Conservation (phyloP, 73 alveolate species). For the Durusdinium trenchii region DNA sequence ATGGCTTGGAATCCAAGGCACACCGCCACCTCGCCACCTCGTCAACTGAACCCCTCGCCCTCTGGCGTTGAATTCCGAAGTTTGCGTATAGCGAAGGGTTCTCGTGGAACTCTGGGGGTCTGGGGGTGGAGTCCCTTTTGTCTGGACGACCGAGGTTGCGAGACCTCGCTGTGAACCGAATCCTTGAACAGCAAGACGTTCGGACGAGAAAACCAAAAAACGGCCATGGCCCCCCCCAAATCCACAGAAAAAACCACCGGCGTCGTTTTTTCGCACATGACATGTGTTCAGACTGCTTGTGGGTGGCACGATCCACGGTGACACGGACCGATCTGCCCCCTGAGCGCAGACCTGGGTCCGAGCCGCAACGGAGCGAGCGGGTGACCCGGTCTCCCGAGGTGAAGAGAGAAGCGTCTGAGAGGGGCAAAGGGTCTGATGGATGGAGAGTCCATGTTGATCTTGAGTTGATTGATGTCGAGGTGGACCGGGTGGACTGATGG, state of each 20-base stretch:
- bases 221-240: too few species aligned
- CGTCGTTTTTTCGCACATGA: too few species aligned
- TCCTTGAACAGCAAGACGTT: too few species aligned
- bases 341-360: too few species aligned
- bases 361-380: neutral
- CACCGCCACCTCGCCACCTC: neutral
- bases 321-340: too few species aligned
- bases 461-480: neutral
- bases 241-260: too few species aligned
- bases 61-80: neutral
- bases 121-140: too few species aligned
- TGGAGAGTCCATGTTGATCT: neutral
- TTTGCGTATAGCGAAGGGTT: neutral
- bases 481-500: neutral
- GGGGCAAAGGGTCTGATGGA: neutral
- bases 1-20: slow-evolving; percentile 25
- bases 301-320: too few species aligned
- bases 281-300: too few species aligned
- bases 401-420: neutral
- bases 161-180: too few species aligned
- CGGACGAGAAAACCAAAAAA: too few species aligned
- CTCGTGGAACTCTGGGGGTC: neutral
- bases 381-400: neutral
- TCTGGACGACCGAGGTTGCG: too few species aligned
- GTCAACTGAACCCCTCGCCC: neutral